A percentile compares a stretch with the other conserved stretches of the same genome.
These are phyloP conservation scores for Annona squamosa DNA, from an alignment of 164 flowering plant species.

Conservation along the genomic window DNA sequence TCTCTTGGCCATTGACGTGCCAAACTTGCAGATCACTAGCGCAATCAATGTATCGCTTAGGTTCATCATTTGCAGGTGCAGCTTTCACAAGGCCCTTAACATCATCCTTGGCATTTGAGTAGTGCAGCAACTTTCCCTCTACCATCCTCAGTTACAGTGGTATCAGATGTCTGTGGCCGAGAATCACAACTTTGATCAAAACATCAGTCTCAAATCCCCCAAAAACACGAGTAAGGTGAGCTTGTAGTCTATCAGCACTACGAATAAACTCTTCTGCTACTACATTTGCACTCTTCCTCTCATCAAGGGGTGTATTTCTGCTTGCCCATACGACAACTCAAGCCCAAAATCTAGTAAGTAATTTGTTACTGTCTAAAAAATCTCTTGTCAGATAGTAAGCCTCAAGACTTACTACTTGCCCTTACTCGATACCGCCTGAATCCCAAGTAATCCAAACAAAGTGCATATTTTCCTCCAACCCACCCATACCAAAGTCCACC, in stretches of 20 bases:
- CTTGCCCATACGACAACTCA: slow-evolving; percentile 88
- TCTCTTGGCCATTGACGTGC: slow-evolving; percentile 77
- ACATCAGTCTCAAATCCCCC: slow-evolving; percentile 94
- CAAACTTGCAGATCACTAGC: slow-evolving; percentile 93
- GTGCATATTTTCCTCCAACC: background rate
- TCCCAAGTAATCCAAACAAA: slow-evolving; percentile 13
- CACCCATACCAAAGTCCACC: too few relatives aligned
- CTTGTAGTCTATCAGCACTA: slow-evolving; percentile 48
- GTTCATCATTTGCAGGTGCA: slow-evolving; percentile 82
- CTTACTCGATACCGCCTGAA: slow-evolving; percentile 68
- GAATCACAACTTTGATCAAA: slow-evolving; percentile 69
- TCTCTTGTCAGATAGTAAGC: slow-evolving; percentile 67
- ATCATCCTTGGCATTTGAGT: slow-evolving; percentile 83
- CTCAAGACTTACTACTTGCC: slow-evolving; percentile 47
- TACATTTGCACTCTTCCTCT: slow-evolving; percentile 73
- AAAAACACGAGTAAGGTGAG: slow-evolving; percentile 69
- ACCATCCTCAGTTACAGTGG: slow-evolving; percentile 80
- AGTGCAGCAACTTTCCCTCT: slow-evolving; percentile 98
- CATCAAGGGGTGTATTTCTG: slow-evolving; percentile 84
- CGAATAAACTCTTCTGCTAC: slow-evolving; percentile 73
- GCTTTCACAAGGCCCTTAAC: slow-evolving; percentile 93
- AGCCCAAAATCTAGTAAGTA: slow-evolving; percentile 77
- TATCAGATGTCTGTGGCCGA: slow-evolving; percentile 72
- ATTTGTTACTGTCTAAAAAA: slow-evolving; percentile 63
- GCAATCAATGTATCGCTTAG: slow-evolving; percentile 85